A percentile compares a stretch with the other conserved stretches of the same genome.
These are phyloP conservation scores for Fusarium nurragi DNA, from an alignment of 2,329 filamentous ascomycete genomes.

Conservation along the genomic window DNA sequence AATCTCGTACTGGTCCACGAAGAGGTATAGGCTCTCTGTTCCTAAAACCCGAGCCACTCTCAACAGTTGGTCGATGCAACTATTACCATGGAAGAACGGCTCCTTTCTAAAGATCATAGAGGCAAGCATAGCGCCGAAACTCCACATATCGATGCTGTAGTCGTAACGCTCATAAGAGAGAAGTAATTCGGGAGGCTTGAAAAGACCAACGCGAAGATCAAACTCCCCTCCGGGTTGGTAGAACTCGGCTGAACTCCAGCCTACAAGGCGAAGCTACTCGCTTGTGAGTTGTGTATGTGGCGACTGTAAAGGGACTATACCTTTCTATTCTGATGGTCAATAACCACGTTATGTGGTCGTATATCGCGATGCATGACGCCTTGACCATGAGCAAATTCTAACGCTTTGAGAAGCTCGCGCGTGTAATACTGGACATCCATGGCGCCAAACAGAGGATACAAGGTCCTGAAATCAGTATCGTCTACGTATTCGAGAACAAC, in stretches of 20 bases:
- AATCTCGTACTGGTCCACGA: constrained; percentile 97
- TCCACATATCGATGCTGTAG: constrained; percentile 99
- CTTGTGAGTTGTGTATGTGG: background rate
- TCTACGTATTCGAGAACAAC: constrained; percentile 20
- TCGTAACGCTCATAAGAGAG: constrained; percentile 98
- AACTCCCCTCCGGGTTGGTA: background rate
- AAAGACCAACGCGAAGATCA: background rate
- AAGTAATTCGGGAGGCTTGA: constrained; percentile 84
- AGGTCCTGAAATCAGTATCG: background rate
- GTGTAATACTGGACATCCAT: constrained; percentile 14
- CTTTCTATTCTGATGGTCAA: constrained; percentile 3
- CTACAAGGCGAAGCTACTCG: constrained; percentile 13
- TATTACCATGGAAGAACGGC: constrained; percentile 97
- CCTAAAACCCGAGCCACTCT: constrained; percentile 98
- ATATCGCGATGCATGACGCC: constrained; percentile 20
- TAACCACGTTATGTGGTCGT: constrained; percentile 15
- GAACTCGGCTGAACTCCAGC: constrained; percentile 16
- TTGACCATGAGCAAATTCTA: constrained; percentile 6
- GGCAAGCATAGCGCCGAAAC: constrained; percentile 96
- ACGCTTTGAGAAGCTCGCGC: constrained; percentile 1
- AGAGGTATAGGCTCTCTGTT: constrained; percentile 94
- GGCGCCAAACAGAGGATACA: background rate
- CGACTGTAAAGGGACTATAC: background rate
- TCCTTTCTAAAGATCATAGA: constrained; percentile 99
- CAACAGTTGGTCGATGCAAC: constrained; percentile 94